Base-by-base conservation (phyloP, 148 eudicot species). In the Cornus florida region DNA sequence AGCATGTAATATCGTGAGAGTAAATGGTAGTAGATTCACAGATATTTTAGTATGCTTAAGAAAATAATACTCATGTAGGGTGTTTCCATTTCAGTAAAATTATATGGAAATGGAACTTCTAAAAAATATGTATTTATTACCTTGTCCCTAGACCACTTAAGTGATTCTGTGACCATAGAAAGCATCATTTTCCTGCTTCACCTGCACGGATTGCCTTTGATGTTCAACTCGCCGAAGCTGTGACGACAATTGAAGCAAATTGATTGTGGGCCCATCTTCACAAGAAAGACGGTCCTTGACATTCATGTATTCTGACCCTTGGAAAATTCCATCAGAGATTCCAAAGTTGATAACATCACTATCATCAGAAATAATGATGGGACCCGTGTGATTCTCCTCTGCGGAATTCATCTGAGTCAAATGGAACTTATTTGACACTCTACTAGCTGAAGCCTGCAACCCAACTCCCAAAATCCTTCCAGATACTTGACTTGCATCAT, bases 161-260 rank as follows among this genome's bases (percentile, higher is more conserved):
- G 43, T 67, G 72, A 76, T 31, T 56, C 79, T 43, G 67, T 82
- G 83, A 67, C 83, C 69, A 59, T 28, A 75, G 70, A 67, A 77
- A 74, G 75, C 71, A 74, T 75, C 84, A 19, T 68, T 85, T 57
- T 83, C 85, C 70, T 70, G 89, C 85, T 85, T 81, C 80, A 67
- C 71, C 75, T 77, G 78, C 71, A 64, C 71, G 33, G 83, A 79
- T 62, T 74, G 82, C 88, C 89, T 90, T 73, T 86, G 90, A 75
- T 83, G 86, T 83, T 92, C 92, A 78, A 92, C 89, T 33, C 84
- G 84, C 74, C 89, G 89, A 50, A 92, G 90, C 84, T 92, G 97
- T 9, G 91, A 83, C 16, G 97, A 92, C 77, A 92, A 84, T 76
- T 90, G 92, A 66, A 89, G 91, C 89, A 92, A 75, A 88, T 88